Evolutionary conservation across 208 protist genomes (phyloP), one percentile per base, ranked within the genome.

Genomic region (Herpetomonas muscarum): DNA sequence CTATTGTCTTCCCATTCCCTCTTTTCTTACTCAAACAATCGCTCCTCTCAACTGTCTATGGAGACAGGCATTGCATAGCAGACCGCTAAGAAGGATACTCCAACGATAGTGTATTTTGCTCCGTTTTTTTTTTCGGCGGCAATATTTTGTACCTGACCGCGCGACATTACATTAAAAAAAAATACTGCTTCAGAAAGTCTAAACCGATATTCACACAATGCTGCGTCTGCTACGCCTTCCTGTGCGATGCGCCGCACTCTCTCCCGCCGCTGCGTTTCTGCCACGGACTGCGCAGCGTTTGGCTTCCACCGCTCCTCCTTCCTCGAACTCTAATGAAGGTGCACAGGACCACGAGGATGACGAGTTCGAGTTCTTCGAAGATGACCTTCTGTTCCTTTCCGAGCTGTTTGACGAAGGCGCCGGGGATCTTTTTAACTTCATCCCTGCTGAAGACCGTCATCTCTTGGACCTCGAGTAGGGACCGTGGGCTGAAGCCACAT

Each of bases 381-480:
- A 85, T 29, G 86, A 93, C 41, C 67, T 93, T 37, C 71, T 69
- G 52, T 93, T 93, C 55, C 74, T 93, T 15, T 82, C 89, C 48
- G 81, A 93, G 59, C 61, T 87, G 28, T 78, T 79, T 44, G 79
- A 81, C 44, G 85, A 90, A 47, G 70, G 68, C 37, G 52, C 64
- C 3, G 63, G 64, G 0, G 86, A 93, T 39, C 61, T 85, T 42
- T 78, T 76, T 37, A 69, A 70, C n/a, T 89, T 76, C 55, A 85
- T 93, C 49, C 82, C 82, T 13, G 81, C 82, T 12, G 55, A 76
- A 5, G 86, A 90, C 48, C 61, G 67, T 0, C 53, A 54, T 12
- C 57, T 76, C 19, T 55, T 76, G 21, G 64, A 55, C 12, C 63
- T 55, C 28, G 69, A 76, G 30, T 4, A 66, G 55, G 26, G 46